phyloP scores from a whole-genome alignment of 2,329 filamentous ascomycete species.

The Westerdykella sp. region DNA sequence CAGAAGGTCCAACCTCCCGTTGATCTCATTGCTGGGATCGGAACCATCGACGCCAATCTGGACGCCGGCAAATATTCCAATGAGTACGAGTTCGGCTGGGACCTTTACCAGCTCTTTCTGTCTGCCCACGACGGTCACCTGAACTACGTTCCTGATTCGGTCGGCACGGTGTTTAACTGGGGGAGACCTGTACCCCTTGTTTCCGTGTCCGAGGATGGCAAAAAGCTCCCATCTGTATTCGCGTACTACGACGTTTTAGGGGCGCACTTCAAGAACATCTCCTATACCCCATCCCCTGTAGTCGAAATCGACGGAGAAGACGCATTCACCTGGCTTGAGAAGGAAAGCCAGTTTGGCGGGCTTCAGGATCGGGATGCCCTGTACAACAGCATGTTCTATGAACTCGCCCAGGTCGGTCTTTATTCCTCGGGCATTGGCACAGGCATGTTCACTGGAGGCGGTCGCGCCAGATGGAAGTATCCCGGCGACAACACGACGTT shows the following conservation, averaged over 20 bases:
- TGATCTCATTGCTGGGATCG: constrained; percentile 39
- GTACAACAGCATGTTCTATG: constrained; percentile 48
- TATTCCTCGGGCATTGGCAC: constrained; percentile 36
- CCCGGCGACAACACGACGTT: constrained; percentile 41
- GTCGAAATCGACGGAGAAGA: constrained; percentile 52
- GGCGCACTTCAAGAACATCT: constrained; percentile 39
- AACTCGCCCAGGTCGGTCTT: constrained; percentile 40
- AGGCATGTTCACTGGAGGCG: constrained; percentile 42
- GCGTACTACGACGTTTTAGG: constrained; percentile 44
- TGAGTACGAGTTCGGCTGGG: constrained; percentile 44
- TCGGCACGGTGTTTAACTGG: constrained; percentile 47
- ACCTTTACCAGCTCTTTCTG: constrained; percentile 50
- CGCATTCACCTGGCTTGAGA: constrained; percentile 44
- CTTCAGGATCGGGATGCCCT: constrained; percentile 54
- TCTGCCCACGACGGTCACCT: constrained; percentile 62
- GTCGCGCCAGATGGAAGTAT: constrained; percentile 40
- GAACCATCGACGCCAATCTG: constrained; percentile 36
- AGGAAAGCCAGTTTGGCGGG: constrained; percentile 42
- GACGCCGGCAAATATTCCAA: constrained; percentile 32
- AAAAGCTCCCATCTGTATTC: constrained; percentile 53
- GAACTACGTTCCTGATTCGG: constrained; percentile 48
- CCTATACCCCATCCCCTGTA: constrained; percentile 47
- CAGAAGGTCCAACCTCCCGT: constrained; percentile 42
- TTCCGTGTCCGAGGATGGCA: constrained; percentile 57
- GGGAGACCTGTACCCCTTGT: constrained; percentile 48